These are phyloP conservation scores for Neoboletus magnificus DNA, from an alignment of 768 basidiomycete species.

Conservation along the genomic window DNA sequence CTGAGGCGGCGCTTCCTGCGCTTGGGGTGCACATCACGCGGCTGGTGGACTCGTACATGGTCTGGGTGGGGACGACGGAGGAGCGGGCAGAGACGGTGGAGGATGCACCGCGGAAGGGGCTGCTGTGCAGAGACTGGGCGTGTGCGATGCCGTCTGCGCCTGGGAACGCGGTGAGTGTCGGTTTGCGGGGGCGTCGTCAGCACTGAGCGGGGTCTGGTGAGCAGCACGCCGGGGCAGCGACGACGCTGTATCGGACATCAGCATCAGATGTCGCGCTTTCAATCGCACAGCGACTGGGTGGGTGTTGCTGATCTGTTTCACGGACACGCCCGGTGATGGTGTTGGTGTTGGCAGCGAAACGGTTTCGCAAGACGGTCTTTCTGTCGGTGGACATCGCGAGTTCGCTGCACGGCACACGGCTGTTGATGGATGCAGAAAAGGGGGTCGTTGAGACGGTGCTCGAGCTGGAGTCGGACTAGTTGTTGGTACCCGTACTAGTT, in stretches of 20 bases:
- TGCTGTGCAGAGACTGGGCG: conserved; percentile 73
- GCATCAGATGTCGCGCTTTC: conserved; percentile 60
- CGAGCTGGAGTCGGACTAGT: conserved; percentile 25
- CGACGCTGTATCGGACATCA: conserved; percentile 60
- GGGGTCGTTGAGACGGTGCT: conserved; percentile 50
- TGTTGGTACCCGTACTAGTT: background rate
- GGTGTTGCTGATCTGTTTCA: conserved; percentile 23
- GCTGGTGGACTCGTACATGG: conserved; percentile 73
- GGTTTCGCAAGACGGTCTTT: conserved; percentile 67
- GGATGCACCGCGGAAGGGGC: conserved; percentile 51
- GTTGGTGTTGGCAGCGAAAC: conserved; percentile 44
- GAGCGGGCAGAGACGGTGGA: conserved; percentile 41
- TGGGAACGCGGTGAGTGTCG: conserved; percentile 25
- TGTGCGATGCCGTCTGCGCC: conserved; percentile 66
- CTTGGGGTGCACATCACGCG: conserved; percentile 65
- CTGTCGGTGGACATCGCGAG: conserved; percentile 62
- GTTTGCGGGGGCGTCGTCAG: no score
- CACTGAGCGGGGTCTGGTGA: no score
- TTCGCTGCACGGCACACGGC: conserved; percentile 45
- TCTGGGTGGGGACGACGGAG: conserved; percentile 72
- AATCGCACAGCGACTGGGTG: conserved; percentile 82
- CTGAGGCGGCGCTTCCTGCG: conserved; percentile 50
- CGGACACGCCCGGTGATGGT: background rate
- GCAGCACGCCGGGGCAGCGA: conserved; percentile 40
- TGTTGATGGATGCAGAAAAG: conserved; percentile 59